A percentile compares a stretch with the other conserved stretches of the same genome.
These are phyloP conservation scores for Trichoderma koningii DNA, from an alignment of 2,329 filamentous ascomycete genomes.

Conservation along the genomic window DNA sequence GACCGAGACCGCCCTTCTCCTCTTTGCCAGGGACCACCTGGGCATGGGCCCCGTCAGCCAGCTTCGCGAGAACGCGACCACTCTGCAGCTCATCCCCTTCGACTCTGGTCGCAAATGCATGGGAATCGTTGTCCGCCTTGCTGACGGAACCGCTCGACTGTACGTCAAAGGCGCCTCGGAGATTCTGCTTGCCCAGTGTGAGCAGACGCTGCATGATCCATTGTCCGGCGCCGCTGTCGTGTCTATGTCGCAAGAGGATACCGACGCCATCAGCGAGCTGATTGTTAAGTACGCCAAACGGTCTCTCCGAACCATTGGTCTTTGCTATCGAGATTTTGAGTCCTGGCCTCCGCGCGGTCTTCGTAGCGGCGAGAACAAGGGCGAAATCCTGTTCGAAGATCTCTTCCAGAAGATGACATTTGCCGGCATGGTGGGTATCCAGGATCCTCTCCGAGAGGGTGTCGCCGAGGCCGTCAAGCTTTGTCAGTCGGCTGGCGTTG, in stretches of 20 bases:
- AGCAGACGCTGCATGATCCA: slow-evolving; percentile 53
- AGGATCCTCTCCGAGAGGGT: slow-evolving; percentile 74
- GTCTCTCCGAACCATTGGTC: slow-evolving; percentile 80
- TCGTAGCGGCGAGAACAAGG: slow-evolving; percentile 57
- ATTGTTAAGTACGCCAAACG: slow-evolving; percentile 78
- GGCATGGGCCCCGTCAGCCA: slow-evolving; percentile 66
- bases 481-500: slow-evolving; percentile 75
- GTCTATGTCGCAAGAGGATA: slow-evolving; percentile 55
- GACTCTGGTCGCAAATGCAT: slow-evolving; percentile 76
- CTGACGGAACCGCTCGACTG: slow-evolving; percentile 55
- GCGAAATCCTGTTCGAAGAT: slow-evolving; percentile 65
- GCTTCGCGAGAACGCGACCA: slow-evolving; percentile 61
- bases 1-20: slow-evolving; percentile 74
- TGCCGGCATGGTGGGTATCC: slow-evolving; percentile 74
- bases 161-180: slow-evolving; percentile 67
- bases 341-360: slow-evolving; percentile 75
- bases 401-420: slow-evolving; percentile 69
- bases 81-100: slow-evolving; percentile 71
- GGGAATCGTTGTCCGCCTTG: slow-evolving; percentile 58
- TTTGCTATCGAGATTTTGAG: slow-evolving; percentile 81
- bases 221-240: slow-evolving; percentile 47
- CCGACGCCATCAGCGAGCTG: slow-evolving; percentile 60
- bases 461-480: slow-evolving; percentile 72
- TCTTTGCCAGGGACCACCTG: slow-evolving; percentile 66
- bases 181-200: slow-evolving; percentile 61